Base-by-base conservation (phyloP, 202 grass and related monocot species). In the Carex arenaria region DNA sequence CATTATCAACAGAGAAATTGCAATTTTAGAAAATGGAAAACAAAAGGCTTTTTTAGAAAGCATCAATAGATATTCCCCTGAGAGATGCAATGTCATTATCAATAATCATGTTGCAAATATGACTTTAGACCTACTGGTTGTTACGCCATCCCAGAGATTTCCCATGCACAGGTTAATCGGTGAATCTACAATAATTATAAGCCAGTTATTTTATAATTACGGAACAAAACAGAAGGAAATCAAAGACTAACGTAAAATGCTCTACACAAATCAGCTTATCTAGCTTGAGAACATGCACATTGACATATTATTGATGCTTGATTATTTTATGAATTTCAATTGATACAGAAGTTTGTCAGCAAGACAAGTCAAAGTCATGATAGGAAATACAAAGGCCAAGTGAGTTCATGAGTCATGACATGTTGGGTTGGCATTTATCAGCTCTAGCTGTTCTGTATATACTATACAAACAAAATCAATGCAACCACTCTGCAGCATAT, bases 111-210 rank as follows among this genome's bases (percentile, higher is more conserved):
- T 59, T 77, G 73, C 30, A 57, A 77, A 10, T 59, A 10, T 59
- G 73, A 78, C 73, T 19, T 38, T 5, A 5, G 28, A 78, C 73
- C 73, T 78, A 59, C 52, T 78, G 28, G 73, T 78, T 36, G 73
- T 78, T 78, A 78, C 17, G 0, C 73, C 52, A 78, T 78, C 45
- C 13, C 51, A 57, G 72, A 76, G 2, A 11, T 78, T 78, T 78
- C 3, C n/a, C 52, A 36, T n/a, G 14, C 73, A 36, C 52, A 52
- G 69, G 3, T 72, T 72, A 10, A 51, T 9, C 9, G 4, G 38
- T 4, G 5, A 26, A 72, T 28, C 15, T 51, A 45, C 1, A 52
- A 13, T 12, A 52, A 52, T 72, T 52, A 49, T 72, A 13, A 23
- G 66, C 19, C 4, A 52, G 28, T 72, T 19, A 72, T 18, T 15